A percentile compares a stretch with the other conserved stretches of the same genome.
phyloP scores from a whole-genome alignment of 1,284 basidiomycete genomes.

The Boletus sp. region DNA sequence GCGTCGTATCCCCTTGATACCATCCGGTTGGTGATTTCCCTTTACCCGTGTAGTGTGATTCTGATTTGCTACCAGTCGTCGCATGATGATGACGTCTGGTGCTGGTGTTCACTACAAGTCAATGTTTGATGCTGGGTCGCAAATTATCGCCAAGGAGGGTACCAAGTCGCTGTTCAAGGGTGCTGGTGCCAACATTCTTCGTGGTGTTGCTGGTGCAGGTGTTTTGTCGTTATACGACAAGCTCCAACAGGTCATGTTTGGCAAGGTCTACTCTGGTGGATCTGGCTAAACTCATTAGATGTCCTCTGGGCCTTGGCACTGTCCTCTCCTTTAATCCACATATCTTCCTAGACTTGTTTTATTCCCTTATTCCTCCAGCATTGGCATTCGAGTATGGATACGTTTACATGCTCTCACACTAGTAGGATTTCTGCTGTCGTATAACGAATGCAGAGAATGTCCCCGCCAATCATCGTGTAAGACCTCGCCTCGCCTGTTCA shows the following conservation, averaged over 20 bases:
- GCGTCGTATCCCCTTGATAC: slow-evolving; percentile 95
- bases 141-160: slow-evolving; percentile 90
- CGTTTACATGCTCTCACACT: slow-evolving; percentile 24
- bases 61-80: slow-evolving; percentile 58
- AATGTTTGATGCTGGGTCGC: slow-evolving; percentile 82
- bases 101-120: slow-evolving; percentile 85
- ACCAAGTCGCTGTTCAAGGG: slow-evolving; percentile 89
- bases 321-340: slow-evolving; percentile 31
- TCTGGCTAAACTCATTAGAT: slow-evolving; percentile 25
- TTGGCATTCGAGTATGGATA: slow-evolving; percentile 23
- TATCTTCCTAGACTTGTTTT: slow-evolving; percentile 35
- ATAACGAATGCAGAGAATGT: slow-evolving; percentile 18
- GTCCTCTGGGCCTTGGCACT: slow-evolving; percentile 28
- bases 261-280: slow-evolving; percentile 92
- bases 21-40: slow-evolving; percentile 59
- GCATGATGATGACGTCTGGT: slow-evolving; percentile 95
- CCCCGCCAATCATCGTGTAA: background rate
- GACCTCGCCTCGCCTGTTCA: too few relatives aligned
- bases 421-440: slow-evolving; percentile 17
- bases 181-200: slow-evolving; percentile 96
- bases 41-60: background rate
- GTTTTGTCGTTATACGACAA: slow-evolving; percentile 93
- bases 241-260: slow-evolving; percentile 87
- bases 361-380: slow-evolving; percentile 27
- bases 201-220: slow-evolving; percentile 98